Percentiles rank a stretch among this genome's conserved stretches.
phyloP scores from a whole-genome alignment of 1,139 yeast genomes.

The Saccharomyces hybrid region DNA sequence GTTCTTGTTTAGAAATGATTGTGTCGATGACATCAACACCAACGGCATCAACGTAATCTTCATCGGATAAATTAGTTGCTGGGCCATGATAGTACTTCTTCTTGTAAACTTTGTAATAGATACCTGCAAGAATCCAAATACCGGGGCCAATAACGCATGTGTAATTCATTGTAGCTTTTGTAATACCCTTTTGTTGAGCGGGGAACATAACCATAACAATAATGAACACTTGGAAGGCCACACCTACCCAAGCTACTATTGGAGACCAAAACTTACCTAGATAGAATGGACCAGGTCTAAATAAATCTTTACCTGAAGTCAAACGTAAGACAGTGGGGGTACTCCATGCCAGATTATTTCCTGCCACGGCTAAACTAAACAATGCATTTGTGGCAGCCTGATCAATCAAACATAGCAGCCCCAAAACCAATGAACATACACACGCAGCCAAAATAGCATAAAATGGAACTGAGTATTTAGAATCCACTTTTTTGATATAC shows the following conservation, averaged over 20 bases:
- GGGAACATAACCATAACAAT: slow-evolving; percentile 46
- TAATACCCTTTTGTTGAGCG: slow-evolving; percentile 35
- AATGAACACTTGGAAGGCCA: slow-evolving; percentile 35
- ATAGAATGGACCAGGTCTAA: slow-evolving; percentile 59
- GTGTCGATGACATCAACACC: slow-evolving; percentile 26
- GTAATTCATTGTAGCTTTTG: slow-evolving; percentile 47
- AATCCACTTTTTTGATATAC: slow-evolving; percentile 42
- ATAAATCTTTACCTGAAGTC: slow-evolving; percentile 41
- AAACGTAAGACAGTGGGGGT: slow-evolving; percentile 47
- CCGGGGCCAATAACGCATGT: slow-evolving; percentile 50
- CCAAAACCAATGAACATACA: slow-evolving; percentile 41
- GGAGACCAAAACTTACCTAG: slow-evolving; percentile 46
- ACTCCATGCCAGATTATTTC: slow-evolving; percentile 55
- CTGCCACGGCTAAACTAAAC: slow-evolving; percentile 53
- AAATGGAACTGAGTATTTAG: slow-evolving; percentile 48
- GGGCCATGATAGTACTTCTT: slow-evolving; percentile 47
- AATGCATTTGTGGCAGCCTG: slow-evolving; percentile 55
- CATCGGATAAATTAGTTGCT: slow-evolving; percentile 26
- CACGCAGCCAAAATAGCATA: slow-evolving; percentile 55
- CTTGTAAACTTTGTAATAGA: slow-evolving; percentile 43
- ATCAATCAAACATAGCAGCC: slow-evolving; percentile 52
- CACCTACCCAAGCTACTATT: slow-evolving; percentile 36
- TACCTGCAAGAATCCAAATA: slow-evolving; percentile 40
- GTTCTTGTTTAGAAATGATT: slow-evolving; percentile 14
- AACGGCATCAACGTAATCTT: slow-evolving; percentile 22